Percentiles rank a stretch among this genome's conserved stretches.
Evolutionary conservation across 345 rosid species (phyloP).

Genomic region (Odontarrhena argentea): DNA sequence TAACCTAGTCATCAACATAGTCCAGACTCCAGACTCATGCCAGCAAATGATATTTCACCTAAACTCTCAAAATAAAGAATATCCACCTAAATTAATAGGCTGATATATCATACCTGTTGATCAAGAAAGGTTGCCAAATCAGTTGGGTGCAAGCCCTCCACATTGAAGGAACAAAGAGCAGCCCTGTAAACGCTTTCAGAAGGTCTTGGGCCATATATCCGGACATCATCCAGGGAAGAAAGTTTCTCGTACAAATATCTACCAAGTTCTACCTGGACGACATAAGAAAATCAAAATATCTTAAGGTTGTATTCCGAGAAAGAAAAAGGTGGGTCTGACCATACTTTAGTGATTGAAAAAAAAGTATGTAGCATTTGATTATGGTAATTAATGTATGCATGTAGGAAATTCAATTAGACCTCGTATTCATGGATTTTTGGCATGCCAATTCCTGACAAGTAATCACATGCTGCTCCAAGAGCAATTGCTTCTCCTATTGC

Average conservation of each 20-base stretch:
- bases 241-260: conserved; percentile 77
- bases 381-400: background rate
- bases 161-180: conserved; percentile 89
- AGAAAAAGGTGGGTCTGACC: background rate
- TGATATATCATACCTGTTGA: conserved; percentile 64
- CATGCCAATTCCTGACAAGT: conserved; percentile 83
- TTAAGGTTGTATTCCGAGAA: background rate
- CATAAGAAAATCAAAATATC: conserved; percentile 12
- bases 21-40: background rate
- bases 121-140: conserved; percentile 91
- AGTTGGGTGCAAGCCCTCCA: conserved; percentile 79
- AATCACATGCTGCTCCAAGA: conserved; percentile 92
- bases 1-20: background rate
- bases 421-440: conserved; percentile 81
- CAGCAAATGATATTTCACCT: background rate
- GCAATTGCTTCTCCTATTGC: conserved; percentile 97
- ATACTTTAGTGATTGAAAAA: conserved; percentile 2
- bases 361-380: background rate
- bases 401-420: conserved; percentile 45
- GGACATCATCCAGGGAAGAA: conserved; percentile 54
- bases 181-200: conserved; percentile 58
- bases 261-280: conserved; percentile 63
- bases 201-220: conserved; percentile 89
- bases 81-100: background rate
- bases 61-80: background rate